Conservation (phyloP, 139 green algal genomes). For the Asterochloris sp. region DNA sequence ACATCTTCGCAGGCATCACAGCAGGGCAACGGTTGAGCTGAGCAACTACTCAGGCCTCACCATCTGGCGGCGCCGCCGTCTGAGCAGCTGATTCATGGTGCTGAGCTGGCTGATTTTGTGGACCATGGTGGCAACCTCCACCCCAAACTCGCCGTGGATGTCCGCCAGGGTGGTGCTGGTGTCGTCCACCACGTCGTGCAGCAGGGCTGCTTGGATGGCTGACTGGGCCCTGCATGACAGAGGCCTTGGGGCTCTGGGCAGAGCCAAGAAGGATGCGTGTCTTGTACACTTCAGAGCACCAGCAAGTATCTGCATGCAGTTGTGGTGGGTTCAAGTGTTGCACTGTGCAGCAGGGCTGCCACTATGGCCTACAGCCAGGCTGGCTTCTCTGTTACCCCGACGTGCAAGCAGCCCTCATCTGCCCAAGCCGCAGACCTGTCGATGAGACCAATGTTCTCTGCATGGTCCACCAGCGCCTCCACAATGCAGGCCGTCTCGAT, state of each 20-base stretch:
- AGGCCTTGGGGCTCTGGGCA: not conserved
- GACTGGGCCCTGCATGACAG: slow-evolving; percentile 54
- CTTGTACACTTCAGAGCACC: not conserved
- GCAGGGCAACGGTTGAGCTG: too few relatives aligned
- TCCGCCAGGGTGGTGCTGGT: slow-evolving; percentile 48
- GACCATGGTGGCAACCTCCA: slow-evolving; percentile 72
- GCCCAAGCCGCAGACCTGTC: not conserved
- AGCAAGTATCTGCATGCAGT: not conserved
- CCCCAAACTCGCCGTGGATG: slow-evolving; percentile 67
- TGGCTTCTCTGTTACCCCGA: too few relatives aligned
- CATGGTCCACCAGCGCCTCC: slow-evolving; percentile 44
- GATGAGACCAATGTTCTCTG: slow-evolving; percentile 18
- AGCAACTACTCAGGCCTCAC: not conserved
- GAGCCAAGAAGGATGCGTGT: not conserved
- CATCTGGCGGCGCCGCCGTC: slow-evolving; percentile 48
- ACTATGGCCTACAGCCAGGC: not conserved
- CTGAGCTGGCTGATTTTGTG: slow-evolving; percentile 75
- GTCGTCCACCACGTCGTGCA: slow-evolving; percentile 97
- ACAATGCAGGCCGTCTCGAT: slow-evolving; percentile 91
- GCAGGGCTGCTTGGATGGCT: slow-evolving; percentile 78
- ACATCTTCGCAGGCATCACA: too few relatives aligned
- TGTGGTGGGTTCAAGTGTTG: not conserved
- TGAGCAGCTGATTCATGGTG: slow-evolving; percentile 85
- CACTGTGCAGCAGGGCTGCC: not conserved
- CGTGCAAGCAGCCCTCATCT: not conserved